These are phyloP conservation scores for Hapsidospora chrysogenum DNA, from an alignment of 495 filamentous ascomycete genomes.

Conservation along the genomic window DNA sequence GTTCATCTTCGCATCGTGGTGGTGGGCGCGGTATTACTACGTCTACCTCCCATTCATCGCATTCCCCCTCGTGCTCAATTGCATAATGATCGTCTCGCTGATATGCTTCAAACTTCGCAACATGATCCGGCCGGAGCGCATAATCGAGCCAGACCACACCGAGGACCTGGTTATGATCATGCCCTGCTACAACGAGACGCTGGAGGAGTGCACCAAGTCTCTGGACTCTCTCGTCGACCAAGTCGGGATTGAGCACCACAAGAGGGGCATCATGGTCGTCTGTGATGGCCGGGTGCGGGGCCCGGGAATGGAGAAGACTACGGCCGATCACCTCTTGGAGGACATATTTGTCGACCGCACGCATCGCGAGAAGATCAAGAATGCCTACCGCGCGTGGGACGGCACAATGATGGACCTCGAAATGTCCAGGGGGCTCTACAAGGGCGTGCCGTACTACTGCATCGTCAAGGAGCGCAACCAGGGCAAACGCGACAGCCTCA, in stretches of 20 bases:
- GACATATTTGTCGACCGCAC: constrained; percentile 51
- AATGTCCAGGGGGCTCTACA: constrained; percentile 57
- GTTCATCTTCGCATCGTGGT: background rate
- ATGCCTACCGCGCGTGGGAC: constrained; percentile 54
- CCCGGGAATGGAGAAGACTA: constrained; percentile 52
- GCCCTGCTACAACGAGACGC: constrained; percentile 18
- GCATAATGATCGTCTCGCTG: constrained; percentile 2
- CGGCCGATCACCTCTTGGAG: constrained; percentile 48
- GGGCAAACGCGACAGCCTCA: constrained; percentile 65
- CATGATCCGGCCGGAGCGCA: constrained; percentile 7
- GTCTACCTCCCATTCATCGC: constrained; percentile 4
- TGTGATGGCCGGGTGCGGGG: constrained; percentile 67
- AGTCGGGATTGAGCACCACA: constrained; percentile 15
- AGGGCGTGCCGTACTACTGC: constrained; percentile 40
- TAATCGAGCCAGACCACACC: constrained; percentile 6
- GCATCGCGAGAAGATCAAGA: constrained; percentile 41
- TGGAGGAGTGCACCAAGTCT: constrained; percentile 11
- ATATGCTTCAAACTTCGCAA: constrained; percentile 1
- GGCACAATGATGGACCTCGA: constrained; percentile 59
- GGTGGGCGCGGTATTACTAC: background rate
- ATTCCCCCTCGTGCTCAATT: constrained; percentile 1
- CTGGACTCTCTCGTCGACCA: constrained; percentile 16
- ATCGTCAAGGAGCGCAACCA: constrained; percentile 56
- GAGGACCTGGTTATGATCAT: constrained; percentile 14
- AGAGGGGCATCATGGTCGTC: constrained; percentile 55